A percentile compares a stretch with the other conserved stretches of the same genome.
These are phyloP conservation scores for Wallacemonas collosoma DNA, from an alignment of 208 protist genomes.

Conservation along the genomic window DNA sequence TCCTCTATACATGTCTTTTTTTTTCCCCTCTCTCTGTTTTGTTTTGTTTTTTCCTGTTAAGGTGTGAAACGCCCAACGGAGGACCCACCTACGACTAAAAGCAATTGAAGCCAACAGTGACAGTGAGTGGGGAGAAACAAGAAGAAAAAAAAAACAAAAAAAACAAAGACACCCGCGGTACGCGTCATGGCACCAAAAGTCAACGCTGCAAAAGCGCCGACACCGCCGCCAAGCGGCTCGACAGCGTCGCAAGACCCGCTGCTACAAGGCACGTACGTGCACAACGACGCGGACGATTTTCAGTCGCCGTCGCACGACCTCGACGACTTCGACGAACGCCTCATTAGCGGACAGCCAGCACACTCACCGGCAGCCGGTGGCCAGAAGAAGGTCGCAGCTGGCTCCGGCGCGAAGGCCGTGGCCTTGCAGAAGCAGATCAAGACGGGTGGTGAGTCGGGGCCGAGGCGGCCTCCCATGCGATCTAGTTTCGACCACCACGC, in stretches of 20 bases:
- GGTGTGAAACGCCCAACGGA: too few relatives aligned
- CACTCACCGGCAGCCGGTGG: constrained; percentile 7
- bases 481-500: constrained; percentile 5
- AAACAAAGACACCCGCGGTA: not conserved
- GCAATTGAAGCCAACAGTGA: too few relatives aligned
- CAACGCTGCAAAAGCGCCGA: not conserved
- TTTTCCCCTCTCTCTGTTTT: not conserved
- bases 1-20: too few relatives aligned
- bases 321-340: constrained; percentile 56
- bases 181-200: constrained; percentile 23
- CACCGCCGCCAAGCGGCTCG: not conserved
- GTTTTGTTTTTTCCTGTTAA: not conserved
- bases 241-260: constrained; percentile 38
- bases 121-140: too few relatives aligned
- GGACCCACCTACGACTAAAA: too few relatives aligned
- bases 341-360: constrained; percentile 26
- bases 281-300: constrained; percentile 53
- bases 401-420: not conserved
- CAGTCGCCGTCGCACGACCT: constrained; percentile 34
- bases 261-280: constrained; percentile 63
- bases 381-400: not conserved
- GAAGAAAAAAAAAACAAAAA: not conserved
- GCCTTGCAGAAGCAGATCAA: constrained; percentile 15
- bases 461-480: constrained; percentile 20
- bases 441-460: not conserved